A percentile compares a stretch with the other conserved stretches of the same genome.
Conservation (phyloP, 2,329 filamentous ascomycete species). For the Colletotrichum brevisporum region DNA sequence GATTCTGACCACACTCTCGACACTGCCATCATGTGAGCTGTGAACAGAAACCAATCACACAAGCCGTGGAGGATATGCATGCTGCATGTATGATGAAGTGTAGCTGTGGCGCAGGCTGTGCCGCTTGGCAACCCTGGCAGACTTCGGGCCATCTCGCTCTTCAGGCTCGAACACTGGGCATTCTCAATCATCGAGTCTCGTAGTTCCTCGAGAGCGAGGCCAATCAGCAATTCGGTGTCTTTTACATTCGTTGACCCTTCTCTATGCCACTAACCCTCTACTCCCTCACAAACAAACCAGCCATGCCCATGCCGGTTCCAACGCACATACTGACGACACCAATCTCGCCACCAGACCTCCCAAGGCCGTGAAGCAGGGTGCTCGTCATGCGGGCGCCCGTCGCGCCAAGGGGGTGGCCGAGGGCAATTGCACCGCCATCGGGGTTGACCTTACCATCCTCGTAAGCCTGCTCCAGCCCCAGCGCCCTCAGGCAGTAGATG, state of each 20-base stretch:
- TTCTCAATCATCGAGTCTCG: neutral
- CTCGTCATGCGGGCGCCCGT: slow-evolving; percentile 87
- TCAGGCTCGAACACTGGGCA: too few species aligned
- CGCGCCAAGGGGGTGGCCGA: slow-evolving; percentile 91
- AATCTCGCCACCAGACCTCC: slow-evolving; percentile 78
- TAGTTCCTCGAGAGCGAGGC: neutral
- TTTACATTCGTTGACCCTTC: neutral
- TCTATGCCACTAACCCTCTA: slow-evolving; percentile 48
- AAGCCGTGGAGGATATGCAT: neutral
- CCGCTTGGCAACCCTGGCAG: too few species aligned
- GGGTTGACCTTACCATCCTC: slow-evolving; percentile 84
- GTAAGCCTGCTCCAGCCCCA: slow-evolving; percentile 75
- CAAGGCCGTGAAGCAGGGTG: slow-evolving; percentile 77
- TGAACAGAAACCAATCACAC: neutral
- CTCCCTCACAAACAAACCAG: slow-evolving; percentile 76
- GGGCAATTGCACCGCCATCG: slow-evolving; percentile 93
- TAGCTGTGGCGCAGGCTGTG: neutral
- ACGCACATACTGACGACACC: slow-evolving; percentile 93
- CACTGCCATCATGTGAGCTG: neutral
- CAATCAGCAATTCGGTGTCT: neutral
- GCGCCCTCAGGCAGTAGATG: slow-evolving; percentile 78
- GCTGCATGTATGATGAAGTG: neutral
- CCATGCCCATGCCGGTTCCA: slow-evolving; percentile 85
- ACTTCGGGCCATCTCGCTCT: too few species aligned
- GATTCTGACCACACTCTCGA: neutral